phyloP scores from a whole-genome alignment of 1,139 yeast species.

The Hyphopichia fennica region DNA sequence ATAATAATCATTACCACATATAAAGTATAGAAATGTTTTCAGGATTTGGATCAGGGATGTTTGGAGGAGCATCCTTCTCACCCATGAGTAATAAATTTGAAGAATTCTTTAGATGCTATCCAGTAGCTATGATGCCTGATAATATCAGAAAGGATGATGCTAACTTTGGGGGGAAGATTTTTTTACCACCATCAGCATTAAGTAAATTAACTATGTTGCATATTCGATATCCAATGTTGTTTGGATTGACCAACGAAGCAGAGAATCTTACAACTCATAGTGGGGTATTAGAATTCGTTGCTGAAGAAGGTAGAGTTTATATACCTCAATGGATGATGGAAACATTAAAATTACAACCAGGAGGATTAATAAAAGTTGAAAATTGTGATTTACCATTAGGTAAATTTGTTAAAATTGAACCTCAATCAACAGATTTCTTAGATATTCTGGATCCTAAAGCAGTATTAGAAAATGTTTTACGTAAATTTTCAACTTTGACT shows the following conservation, averaged over 20 bases:
- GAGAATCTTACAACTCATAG: conserved; percentile 66
- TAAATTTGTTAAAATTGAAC: conserved; percentile 86
- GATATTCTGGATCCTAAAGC: conserved; percentile 97
- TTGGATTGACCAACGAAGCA: conserved; percentile 72
- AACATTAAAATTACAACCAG: conserved; percentile 71
- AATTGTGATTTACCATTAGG: conserved; percentile 86
- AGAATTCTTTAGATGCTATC: conserved; percentile 90
- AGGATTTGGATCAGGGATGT: conserved; percentile 43
- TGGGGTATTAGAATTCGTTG: conserved; percentile 94
- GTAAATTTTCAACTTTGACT: conserved; percentile 87
- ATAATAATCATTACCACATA: neutral
- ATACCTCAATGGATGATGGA: conserved; percentile 97
- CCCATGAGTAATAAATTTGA: conserved; percentile 49
- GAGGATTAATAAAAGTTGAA: conserved; percentile 72
- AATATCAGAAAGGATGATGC: conserved; percentile 73
- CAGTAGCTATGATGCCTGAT: conserved; percentile 89
- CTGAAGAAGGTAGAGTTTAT: conserved; percentile 96
- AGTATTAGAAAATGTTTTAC: conserved; percentile 85
- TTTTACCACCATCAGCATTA: conserved; percentile 90
- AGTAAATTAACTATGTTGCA: conserved; percentile 82
- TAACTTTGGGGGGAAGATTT: conserved; percentile 95
- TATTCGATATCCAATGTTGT: conserved; percentile 94
- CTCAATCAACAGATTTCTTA: conserved; percentile 89
- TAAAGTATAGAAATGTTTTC: too few relatives aligned
- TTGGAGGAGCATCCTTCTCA: conserved; percentile 36